Conservation (phyloP, 495 filamentous ascomycete genomes). For the Aspergillus wentii region DNA sequence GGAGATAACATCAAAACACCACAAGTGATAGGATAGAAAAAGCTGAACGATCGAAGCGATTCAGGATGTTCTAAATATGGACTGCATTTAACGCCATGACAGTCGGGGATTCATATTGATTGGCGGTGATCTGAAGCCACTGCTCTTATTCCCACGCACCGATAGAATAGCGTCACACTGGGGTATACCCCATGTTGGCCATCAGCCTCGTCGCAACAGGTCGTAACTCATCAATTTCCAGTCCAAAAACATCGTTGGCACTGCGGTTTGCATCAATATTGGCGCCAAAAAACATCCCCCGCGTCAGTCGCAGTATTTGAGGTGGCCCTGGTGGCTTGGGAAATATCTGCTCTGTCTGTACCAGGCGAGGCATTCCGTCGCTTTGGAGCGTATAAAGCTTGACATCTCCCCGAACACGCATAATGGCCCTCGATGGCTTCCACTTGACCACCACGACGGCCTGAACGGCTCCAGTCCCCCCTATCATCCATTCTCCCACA, state of each 20-base stretch:
- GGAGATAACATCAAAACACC: too few relatives aligned
- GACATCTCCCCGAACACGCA: not conserved
- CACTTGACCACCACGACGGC: not conserved
- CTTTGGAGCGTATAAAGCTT: not conserved
- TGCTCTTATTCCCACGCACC: too few relatives aligned
- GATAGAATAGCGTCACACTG: too few relatives aligned
- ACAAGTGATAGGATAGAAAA: too few relatives aligned
- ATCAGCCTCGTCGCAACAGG: not conserved
- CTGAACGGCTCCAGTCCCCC: not conserved
- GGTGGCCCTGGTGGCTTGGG: not conserved
- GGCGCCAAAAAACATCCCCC: not conserved
- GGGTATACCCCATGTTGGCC: not conserved
- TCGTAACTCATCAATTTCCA: not conserved
- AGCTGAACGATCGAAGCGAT: too few relatives aligned
- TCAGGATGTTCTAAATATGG: constrained; percentile 9
- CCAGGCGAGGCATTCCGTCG: not conserved
- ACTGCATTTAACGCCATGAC: not conserved
- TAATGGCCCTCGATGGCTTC: not conserved
- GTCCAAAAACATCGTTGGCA: not conserved
- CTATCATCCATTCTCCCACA: not conserved
- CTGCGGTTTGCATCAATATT: not conserved
- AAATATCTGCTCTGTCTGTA: not conserved
- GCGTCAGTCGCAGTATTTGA: not conserved
- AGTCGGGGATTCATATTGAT: not conserved
- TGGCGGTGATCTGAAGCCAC: too few relatives aligned